Evolutionary conservation across 345 rosid species (phyloP), one percentile per base, ranked within the genome.

Genomic region (Gossypium longicalyx): DNA sequence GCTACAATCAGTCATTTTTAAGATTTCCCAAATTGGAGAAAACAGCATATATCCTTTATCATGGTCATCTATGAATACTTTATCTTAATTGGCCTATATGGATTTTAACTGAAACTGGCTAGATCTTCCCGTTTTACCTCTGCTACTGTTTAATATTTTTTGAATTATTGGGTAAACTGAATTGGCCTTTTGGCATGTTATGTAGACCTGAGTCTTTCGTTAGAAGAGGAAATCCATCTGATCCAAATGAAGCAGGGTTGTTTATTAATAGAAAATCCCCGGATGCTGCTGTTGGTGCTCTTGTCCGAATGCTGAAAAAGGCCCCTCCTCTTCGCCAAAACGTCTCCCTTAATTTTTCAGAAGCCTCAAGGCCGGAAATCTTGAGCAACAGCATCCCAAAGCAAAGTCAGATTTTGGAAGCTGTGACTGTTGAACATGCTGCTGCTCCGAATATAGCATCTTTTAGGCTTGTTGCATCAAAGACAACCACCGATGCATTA

Each of bases 241-340:
- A 90, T 54, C 86, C 86, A 44, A 60, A 76, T 2, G 92, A 87
- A 72, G 70, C 87, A 52, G 91, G 86, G 4, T 75, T 78, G 1
- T 74, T 77, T 64, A 89, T 88, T 11, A 81, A 74, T 23, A 77
- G 80, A 60, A 92, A 88, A 79, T 92, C 98, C 11, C 90, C 86
- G 51, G 98, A 85, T 81, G 99, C 98, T 72, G 97, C 90, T 48
- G 96, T 95, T 71, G 97, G 99, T 82, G 93, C 89, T 47, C 89
- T 93, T 60, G 98, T 95, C 62, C 66, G 41, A 5, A 84, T 95
- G 97, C 85, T 95, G 86, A 83, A 89, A 85, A 91, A 90, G 88
- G 98, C 98, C 44, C 91, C 88, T 12, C 97, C 98, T 54, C 94
- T 95, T 19, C 83, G 83, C 41, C 93, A 89, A 82, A 97, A 87